A percentile compares a stretch with the other conserved stretches of the same genome.
These are phyloP conservation scores for Citrus maxima DNA, from an alignment of 345 rosid species.

Conservation along the genomic window DNA sequence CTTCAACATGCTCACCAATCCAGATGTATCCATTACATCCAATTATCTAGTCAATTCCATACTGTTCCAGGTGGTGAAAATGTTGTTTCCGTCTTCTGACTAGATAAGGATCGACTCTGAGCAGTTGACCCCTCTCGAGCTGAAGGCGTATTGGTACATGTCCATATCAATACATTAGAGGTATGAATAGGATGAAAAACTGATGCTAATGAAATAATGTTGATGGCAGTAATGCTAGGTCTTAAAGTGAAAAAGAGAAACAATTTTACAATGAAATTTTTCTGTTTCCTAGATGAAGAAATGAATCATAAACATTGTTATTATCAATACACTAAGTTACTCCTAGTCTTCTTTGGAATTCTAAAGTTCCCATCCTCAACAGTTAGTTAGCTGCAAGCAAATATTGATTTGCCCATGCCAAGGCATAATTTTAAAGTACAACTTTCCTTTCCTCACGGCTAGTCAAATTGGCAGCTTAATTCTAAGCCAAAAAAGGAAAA, in stretches of 20 bases:
- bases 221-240: neutral
- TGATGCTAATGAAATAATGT: neutral
- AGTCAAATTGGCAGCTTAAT: neutral
- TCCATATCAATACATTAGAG: neutral
- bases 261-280: neutral
- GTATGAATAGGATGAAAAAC: neutral
- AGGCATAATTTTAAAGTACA: neutral
- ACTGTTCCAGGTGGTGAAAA: slow-evolving; percentile 66
- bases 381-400: neutral
- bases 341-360: neutral
- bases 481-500: neutral
- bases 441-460: neutral
- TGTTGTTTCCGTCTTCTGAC: slow-evolving; percentile 83
- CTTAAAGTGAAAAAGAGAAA: neutral
- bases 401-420: neutral
- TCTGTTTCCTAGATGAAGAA: neutral
- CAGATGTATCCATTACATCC: slow-evolving; percentile 93
- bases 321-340: neutral
- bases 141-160: slow-evolving; percentile 22
- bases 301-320: neutral
- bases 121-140: slow-evolving; percentile 87
- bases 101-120: slow-evolving; percentile 67
- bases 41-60: slow-evolving; percentile 71
- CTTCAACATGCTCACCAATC: slow-evolving; percentile 75
- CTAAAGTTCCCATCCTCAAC: neutral